Conservation (phyloP, 306 rosid genomes). For the Leucaena leucocephala region DNA sequence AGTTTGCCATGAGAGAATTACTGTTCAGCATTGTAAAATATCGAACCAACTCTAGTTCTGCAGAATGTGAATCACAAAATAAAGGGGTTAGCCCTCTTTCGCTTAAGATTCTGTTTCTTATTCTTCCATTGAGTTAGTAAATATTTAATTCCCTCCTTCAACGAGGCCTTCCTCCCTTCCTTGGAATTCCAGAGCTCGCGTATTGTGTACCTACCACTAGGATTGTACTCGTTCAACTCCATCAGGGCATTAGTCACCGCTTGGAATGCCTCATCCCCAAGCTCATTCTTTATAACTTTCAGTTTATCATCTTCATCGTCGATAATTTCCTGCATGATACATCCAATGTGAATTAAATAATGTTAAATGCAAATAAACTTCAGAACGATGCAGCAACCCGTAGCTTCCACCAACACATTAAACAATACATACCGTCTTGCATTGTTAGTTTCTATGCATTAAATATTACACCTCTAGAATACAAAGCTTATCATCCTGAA, state of each 20-base stretch:
- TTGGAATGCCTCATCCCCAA: constrained; percentile 51
- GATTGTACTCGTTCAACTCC: constrained; percentile 75
- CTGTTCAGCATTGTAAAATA: background rate
- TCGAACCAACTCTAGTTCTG: background rate
- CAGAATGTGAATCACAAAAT: background rate
- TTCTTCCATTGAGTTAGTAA: constrained; percentile 39
- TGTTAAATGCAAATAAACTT: background rate
- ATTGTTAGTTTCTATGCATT: background rate
- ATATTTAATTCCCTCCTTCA: constrained; percentile 60
- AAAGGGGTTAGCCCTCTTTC: background rate
- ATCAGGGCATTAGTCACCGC: constrained; percentile 60
- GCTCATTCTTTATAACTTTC: constrained; percentile 54
- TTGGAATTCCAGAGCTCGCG: constrained; percentile 69
- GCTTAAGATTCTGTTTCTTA: background rate
- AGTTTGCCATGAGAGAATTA: background rate
- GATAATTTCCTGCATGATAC: constrained; percentile 56
- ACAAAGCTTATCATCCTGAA: background rate
- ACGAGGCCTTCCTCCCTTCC: constrained; percentile 61
- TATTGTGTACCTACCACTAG: constrained; percentile 76
- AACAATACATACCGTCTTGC: background rate
- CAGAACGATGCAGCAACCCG: background rate
- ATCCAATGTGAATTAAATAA: constrained; percentile 14
- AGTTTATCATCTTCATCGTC: constrained; percentile 71
- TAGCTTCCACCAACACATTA: background rate
- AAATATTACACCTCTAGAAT: background rate